Evolutionary conservation across 2,329 filamentous ascomycete species (phyloP).

Genomic region (Metarhizium album): DNA sequence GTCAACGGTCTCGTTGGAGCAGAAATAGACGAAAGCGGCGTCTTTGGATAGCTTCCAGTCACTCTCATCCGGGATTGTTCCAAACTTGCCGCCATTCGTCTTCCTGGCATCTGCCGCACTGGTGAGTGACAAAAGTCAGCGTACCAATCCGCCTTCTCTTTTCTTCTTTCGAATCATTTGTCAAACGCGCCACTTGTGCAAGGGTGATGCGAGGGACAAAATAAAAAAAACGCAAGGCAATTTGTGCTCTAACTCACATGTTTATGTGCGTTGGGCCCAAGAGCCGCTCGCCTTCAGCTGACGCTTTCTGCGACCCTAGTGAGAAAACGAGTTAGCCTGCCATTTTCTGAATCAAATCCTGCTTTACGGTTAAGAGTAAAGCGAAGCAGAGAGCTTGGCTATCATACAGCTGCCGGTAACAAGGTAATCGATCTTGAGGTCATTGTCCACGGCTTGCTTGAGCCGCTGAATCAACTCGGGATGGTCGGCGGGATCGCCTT

Average conservation of each 20-base stretch:
- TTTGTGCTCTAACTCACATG: slow-evolving; percentile 27
- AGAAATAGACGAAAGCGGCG: slow-evolving; percentile 73
- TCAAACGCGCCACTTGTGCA: too few species aligned
- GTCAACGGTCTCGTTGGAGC: slow-evolving; percentile 90
- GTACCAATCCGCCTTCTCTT: too few species aligned
- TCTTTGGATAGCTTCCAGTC: slow-evolving; percentile 64
- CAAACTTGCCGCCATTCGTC: slow-evolving; percentile 70
- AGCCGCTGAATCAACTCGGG: slow-evolving; percentile 46
- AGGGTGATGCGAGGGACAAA: background rate
- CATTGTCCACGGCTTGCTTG: slow-evolving; percentile 52
- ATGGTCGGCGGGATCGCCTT: slow-evolving; percentile 35
- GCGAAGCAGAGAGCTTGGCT: background rate
- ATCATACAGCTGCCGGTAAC: slow-evolving; percentile 66
- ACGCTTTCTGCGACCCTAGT: slow-evolving; percentile 62
- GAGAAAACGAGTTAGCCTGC: slow-evolving; percentile 2
- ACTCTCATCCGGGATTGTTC: slow-evolving; percentile 66
- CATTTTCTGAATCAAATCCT: background rate
- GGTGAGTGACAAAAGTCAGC: background rate
- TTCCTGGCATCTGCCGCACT: slow-evolving; percentile 53
- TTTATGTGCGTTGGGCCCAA: slow-evolving; percentile 74
- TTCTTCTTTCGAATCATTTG: too few species aligned
- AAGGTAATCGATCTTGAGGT: slow-evolving; percentile 79
- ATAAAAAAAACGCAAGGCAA: too few species aligned
- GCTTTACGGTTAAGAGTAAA: slow-evolving; percentile 19
- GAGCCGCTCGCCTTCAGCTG: slow-evolving; percentile 68